phyloP scores from a whole-genome alignment of 352 stramenopile species.

The Phytophthora brassicae region DNA sequence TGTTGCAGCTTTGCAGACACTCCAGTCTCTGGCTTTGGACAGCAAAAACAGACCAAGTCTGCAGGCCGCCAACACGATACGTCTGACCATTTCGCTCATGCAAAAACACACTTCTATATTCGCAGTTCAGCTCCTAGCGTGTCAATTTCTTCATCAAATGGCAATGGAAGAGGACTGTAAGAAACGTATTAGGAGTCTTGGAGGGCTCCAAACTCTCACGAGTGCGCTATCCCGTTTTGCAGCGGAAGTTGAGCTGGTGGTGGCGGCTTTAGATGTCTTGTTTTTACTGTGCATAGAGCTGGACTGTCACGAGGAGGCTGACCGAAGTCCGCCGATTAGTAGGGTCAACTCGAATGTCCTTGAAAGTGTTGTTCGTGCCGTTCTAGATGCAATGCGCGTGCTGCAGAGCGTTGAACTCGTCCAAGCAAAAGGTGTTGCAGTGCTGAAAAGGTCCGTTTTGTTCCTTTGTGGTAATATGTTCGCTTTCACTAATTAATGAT shows the following conservation, averaged over 20 bases:
- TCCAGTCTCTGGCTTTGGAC: conserved; percentile 54
- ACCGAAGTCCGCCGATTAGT: background rate
- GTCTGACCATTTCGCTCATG: conserved; percentile 41
- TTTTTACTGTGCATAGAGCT: conserved; percentile 59
- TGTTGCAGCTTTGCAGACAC: conserved; percentile 38
- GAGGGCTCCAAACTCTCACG: conserved; percentile 39
- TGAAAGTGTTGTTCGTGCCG: conserved; percentile 6
- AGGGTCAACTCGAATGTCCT: conserved; percentile 7
- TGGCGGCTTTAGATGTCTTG: conserved; percentile 50
- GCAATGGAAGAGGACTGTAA: conserved; percentile 60
- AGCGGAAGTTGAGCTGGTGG: conserved; percentile 40
- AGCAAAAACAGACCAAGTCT: conserved; percentile 39
- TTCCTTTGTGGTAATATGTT: background rate
- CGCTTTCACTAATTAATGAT: background rate
- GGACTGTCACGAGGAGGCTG: conserved; percentile 21
- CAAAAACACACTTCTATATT: conserved; percentile 25
- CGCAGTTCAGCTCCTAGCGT: conserved; percentile 48
- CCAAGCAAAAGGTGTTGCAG: conserved; percentile 53
- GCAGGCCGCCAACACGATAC: conserved; percentile 30
- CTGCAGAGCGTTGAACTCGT: conserved; percentile 39
- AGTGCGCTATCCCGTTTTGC: conserved; percentile 37
- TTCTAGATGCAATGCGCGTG: conserved; percentile 38
- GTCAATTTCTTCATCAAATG: conserved; percentile 75
- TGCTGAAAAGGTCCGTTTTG: conserved; percentile 43
- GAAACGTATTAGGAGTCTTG: conserved; percentile 34